Conservation (phyloP, 2,329 filamentous ascomycete species). For the Microcyclosporella mali region DNA sequence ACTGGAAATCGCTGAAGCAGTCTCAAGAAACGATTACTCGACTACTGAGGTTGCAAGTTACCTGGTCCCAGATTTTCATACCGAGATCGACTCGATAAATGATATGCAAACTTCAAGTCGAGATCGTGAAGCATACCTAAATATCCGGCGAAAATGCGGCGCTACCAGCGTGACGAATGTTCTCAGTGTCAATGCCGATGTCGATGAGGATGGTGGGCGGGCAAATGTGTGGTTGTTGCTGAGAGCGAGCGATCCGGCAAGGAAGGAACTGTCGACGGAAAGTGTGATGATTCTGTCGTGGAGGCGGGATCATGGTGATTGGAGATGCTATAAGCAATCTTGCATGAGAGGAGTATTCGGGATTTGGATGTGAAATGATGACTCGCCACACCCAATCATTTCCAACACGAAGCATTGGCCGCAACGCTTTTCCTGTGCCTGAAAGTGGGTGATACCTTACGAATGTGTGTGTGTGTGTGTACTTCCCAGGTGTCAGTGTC, state of each 20-base stretch:
- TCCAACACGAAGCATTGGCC: background rate
- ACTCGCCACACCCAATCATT: too few species aligned
- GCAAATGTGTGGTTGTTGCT: slow-evolving; percentile 13
- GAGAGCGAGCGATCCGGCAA: slow-evolving; percentile 1
- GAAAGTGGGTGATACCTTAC: too few species aligned
- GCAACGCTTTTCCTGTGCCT: too few species aligned
- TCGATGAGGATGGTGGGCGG: slow-evolving; percentile 9
- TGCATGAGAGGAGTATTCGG: slow-evolving; percentile 10
- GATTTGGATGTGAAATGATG: slow-evolving; percentile 4
- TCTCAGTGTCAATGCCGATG: slow-evolving; percentile 6
- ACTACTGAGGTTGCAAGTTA: slow-evolving; percentile 4
- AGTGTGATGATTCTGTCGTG: slow-evolving; percentile 11
- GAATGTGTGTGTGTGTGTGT: too few species aligned
- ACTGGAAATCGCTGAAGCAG: slow-evolving; percentile 3
- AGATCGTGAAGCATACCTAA: background rate
- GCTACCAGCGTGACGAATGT: slow-evolving; percentile 2
- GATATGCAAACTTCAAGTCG: background rate
- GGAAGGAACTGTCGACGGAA: slow-evolving; percentile 2
- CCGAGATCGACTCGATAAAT: slow-evolving; percentile 4
- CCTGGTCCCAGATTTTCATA: slow-evolving; percentile 7
- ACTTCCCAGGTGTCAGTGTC: too few species aligned
- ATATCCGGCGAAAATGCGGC: background rate
- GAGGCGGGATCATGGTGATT: slow-evolving; percentile 8
- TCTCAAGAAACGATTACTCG: slow-evolving; percentile 2
- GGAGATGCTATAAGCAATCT: slow-evolving; percentile 14